Evolutionary conservation across 306 rosid genomes (phyloP).

Genomic region (Cajanus cajan): DNA sequence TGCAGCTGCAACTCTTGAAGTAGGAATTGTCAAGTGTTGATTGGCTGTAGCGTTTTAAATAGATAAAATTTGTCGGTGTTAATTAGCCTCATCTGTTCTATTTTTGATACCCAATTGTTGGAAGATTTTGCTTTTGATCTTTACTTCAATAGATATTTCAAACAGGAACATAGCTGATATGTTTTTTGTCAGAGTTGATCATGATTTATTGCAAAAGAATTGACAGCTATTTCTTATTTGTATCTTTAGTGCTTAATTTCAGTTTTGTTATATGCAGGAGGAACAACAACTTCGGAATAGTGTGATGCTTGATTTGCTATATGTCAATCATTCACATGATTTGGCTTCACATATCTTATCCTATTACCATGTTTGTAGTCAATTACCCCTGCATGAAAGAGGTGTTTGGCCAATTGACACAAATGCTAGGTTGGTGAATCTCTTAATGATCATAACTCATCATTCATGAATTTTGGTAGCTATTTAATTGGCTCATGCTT

Average conservation of each 20-base stretch:
- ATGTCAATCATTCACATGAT: constrained; percentile 52
- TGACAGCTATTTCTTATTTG: neutral
- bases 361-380: constrained; percentile 40
- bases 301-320: constrained; percentile 69
- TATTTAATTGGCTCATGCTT: neutral
- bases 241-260: constrained; percentile 26
- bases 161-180: constrained; percentile 16
- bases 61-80: neutral
- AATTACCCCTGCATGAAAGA: constrained; percentile 43
- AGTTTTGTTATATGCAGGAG: constrained; percentile 47
- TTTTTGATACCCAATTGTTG: constrained; percentile 8
- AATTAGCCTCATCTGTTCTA: constrained; percentile 4
- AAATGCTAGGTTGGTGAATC: constrained; percentile 54
- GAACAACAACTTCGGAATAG: constrained; percentile 70
- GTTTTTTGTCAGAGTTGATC: neutral
- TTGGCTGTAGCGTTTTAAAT: neutral
- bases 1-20: constrained; percentile 5
- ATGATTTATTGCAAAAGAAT: neutral
- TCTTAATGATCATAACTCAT: neutral
- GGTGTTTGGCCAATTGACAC: constrained; percentile 35
- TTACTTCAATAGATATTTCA: neutral
- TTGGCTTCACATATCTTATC: constrained; percentile 48
- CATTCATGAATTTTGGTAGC: neutral
- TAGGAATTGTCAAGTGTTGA: constrained; percentile 23
- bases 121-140: constrained; percentile 1